Evolutionary conservation across 1,139 yeast species (phyloP).

Genomic region (Pichiaceae sp.): DNA sequence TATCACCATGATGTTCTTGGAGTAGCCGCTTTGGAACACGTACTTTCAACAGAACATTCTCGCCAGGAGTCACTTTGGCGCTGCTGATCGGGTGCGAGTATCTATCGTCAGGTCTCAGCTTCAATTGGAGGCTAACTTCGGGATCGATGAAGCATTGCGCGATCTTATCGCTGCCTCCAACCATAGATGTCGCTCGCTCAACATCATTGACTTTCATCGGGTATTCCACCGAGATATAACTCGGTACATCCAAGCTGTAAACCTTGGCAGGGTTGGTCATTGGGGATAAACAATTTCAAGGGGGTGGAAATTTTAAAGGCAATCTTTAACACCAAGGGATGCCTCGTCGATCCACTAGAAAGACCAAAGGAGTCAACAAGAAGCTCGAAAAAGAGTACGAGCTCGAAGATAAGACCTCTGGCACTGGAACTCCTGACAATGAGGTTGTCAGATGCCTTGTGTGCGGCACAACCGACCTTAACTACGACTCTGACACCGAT

Average conservation of each 20-base stretch:
- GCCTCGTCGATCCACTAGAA: slow-evolving; percentile 31
- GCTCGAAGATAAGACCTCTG: not conserved
- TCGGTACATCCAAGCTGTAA: slow-evolving; percentile 66
- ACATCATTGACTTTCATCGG: slow-evolving; percentile 66
- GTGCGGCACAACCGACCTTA: slow-evolving; percentile 59
- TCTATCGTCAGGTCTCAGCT: slow-evolving; percentile 56
- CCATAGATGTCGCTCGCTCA: slow-evolving; percentile 57
- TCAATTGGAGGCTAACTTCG: slow-evolving; percentile 41
- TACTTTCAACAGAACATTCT: slow-evolving; percentile 62
- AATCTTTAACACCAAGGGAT: slow-evolving; percentile 2
- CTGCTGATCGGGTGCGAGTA: slow-evolving; percentile 79
- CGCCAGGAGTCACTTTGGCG: slow-evolving; percentile 33
- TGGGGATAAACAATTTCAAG: not conserved
- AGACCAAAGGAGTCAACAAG: slow-evolving; percentile 35
- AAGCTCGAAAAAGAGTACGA: slow-evolving; percentile 14
- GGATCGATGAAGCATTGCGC: slow-evolving; percentile 28
- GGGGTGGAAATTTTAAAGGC: not conserved
- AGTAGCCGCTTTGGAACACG: slow-evolving; percentile 58
- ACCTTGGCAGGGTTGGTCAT: slow-evolving; percentile 27
- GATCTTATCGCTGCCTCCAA: slow-evolving; percentile 62
- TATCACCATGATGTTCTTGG: slow-evolving; percentile 36
- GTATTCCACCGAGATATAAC: slow-evolving; percentile 66
- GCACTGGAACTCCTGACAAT: not conserved
- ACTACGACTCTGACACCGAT: slow-evolving; percentile 53
- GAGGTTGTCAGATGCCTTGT: slow-evolving; percentile 46